Evolutionary conservation across 106 monocot species (phyloP).

Genomic region (Hemerocallis citrina): DNA sequence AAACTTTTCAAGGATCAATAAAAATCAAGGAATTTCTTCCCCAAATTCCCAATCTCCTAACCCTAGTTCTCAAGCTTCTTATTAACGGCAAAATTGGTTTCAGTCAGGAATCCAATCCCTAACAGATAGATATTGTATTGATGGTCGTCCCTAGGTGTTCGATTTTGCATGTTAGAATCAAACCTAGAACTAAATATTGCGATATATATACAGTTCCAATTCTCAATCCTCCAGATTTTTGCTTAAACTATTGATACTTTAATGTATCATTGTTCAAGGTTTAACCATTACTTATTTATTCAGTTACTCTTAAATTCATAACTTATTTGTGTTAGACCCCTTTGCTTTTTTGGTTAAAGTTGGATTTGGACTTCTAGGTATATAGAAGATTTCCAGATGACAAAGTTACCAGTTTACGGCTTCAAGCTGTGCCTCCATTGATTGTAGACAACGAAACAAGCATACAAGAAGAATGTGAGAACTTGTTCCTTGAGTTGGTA

Average conservation of each 20-base stretch:
- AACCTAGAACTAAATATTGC: background rate
- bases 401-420: constrained; percentile 68
- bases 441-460: constrained; percentile 83
- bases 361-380: constrained; percentile 31
- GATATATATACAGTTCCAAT: background rate
- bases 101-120: too few relatives aligned
- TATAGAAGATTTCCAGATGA: constrained; percentile 61
- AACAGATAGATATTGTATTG: background rate
- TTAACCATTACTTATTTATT: background rate
- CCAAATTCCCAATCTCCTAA: too few relatives aligned
- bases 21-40: too few relatives aligned
- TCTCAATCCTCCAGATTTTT: background rate
- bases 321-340: background rate
- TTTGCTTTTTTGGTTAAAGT: background rate
- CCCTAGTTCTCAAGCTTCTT: too few relatives aligned
- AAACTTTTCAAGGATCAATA: too few relatives aligned
- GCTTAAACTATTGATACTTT: background rate
- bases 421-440: constrained; percentile 71
- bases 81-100: too few relatives aligned
- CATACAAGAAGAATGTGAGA: constrained; percentile 96
- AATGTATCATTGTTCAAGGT: background rate
- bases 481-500: constrained; percentile 87
- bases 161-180: background rate
- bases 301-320: background rate
- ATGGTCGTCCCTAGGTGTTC: background rate